A percentile compares a stretch with the other conserved stretches of the same genome.
These are phyloP conservation scores for Ustilago sp. DNA, from an alignment of 1,284 basidiomycete genomes.

Conservation along the genomic window DNA sequence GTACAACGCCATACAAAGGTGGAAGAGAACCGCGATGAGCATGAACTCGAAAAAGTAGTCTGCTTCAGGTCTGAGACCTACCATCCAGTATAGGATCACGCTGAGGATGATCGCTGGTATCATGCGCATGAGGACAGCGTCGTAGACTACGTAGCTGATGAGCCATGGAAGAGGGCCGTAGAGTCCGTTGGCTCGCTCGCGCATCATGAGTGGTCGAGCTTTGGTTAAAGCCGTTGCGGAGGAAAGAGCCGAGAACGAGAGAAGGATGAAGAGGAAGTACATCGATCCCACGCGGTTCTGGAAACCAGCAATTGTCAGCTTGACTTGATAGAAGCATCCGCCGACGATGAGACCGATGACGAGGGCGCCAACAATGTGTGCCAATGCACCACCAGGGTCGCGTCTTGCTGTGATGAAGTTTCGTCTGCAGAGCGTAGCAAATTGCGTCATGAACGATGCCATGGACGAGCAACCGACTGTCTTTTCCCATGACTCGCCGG, in stretches of 20 bases:
- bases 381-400: constrained; percentile 49
- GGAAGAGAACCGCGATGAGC: constrained; percentile 56
- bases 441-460: constrained; percentile 57
- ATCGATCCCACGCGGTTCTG: constrained; percentile 63
- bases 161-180: constrained; percentile 56
- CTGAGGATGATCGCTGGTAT: constrained; percentile 44
- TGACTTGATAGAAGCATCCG: constrained; percentile 60
- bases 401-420: constrained; percentile 48
- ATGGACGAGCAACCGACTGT: constrained; percentile 21
- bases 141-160: constrained; percentile 51
- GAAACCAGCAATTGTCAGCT: constrained; percentile 56
- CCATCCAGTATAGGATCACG: constrained; percentile 58
- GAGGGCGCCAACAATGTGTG: constrained; percentile 51
- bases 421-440: constrained; percentile 40
- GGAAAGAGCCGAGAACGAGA: constrained; percentile 51
- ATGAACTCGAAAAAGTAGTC: constrained; percentile 58
- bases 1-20: constrained; percentile 48
- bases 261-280: constrained; percentile 58
- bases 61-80: constrained; percentile 49
- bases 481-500: constrained; percentile 36
- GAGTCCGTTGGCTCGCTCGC: constrained; percentile 58
- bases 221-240: constrained; percentile 42
- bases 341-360: constrained; percentile 56
- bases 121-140: constrained; percentile 49
- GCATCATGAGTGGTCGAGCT: constrained; percentile 54